Percentiles rank a stretch among this genome's conserved stretches.
phyloP scores from a whole-genome alignment of 2,329 filamentous ascomycete species.

The Corniculantispora saksenae region DNA sequence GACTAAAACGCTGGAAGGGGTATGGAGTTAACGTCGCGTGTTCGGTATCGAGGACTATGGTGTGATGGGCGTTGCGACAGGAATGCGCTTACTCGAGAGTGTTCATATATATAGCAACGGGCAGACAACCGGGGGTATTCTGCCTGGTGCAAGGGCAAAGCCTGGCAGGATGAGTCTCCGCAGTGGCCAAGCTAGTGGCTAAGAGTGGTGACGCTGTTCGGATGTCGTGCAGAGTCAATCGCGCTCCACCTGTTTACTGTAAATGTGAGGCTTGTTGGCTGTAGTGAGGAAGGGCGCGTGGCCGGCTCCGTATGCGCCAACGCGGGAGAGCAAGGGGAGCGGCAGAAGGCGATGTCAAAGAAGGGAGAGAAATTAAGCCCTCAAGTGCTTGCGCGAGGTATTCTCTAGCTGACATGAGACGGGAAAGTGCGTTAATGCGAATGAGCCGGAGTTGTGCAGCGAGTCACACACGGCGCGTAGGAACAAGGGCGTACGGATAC shows the following conservation, averaged over 20 bases:
- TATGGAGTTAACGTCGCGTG: neutral
- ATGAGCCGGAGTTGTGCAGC: neutral
- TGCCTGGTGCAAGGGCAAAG: neutral
- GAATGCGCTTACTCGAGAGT: conserved; percentile 14
- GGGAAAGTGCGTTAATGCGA: conserved; percentile 5
- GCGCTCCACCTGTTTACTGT: neutral
- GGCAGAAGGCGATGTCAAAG: neutral
- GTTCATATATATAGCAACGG: conserved; percentile 3
- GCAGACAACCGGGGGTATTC: neutral
- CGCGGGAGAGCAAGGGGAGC: neutral
- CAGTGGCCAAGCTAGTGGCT: conserved; percentile 8
- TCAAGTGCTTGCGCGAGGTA: neutral
- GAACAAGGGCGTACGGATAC: conserved; percentile 8
- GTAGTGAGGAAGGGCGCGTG: neutral
- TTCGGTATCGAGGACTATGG: neutral
- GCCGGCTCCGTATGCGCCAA: neutral
- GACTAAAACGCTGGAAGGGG: neutral
- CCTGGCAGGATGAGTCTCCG: neutral
- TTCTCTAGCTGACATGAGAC: neutral
- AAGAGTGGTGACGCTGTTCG: neutral
- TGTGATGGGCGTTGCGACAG: neutral
- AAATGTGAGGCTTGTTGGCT: neutral
- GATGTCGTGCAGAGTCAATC: conserved; percentile 7
- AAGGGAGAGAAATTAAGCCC: neutral
- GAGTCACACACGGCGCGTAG: conserved; percentile 4